phyloP scores from a whole-genome alignment of 2,329 filamentous ascomycete species.

The Trichoderma simmonsii region DNA sequence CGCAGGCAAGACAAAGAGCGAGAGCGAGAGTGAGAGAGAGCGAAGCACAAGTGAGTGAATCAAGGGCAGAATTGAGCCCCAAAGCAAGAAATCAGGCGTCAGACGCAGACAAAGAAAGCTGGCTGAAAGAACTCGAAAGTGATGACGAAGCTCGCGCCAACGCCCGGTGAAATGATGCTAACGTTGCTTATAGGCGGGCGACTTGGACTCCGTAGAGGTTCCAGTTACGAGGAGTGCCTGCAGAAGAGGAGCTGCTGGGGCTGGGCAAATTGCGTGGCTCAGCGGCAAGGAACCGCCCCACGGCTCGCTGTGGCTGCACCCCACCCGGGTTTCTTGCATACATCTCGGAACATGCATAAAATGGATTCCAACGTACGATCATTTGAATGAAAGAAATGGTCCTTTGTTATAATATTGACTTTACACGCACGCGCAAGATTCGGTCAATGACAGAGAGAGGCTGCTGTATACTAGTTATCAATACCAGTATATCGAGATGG shows the following conservation, averaged over 20 bases:
- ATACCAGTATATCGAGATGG: background rate
- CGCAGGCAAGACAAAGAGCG: background rate
- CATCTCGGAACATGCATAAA: conserved; percentile 5
- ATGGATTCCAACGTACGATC: background rate
- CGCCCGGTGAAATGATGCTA: conserved; percentile 9
- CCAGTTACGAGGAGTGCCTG: conserved; percentile 7
- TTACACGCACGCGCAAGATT: background rate
- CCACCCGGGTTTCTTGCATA: background rate
- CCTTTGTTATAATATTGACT: background rate
- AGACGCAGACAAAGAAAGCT: conserved; percentile 6
- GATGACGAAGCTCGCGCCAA: conserved; percentile 23
- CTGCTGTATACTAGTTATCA: background rate
- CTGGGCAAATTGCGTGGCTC: conserved; percentile 22
- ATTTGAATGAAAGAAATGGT: background rate
- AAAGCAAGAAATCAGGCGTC: conserved; percentile 15
- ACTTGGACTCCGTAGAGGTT: background rate
- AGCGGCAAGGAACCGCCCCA: background rate
- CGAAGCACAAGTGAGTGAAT: background rate
- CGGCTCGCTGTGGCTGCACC: conserved; percentile 15
- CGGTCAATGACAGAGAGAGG: background rate
- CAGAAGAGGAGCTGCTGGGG: conserved; percentile 13
- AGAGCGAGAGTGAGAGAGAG: background rate
- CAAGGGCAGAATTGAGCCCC: background rate
- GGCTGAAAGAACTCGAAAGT: background rate
- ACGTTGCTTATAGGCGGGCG: conserved; percentile 1